These are phyloP conservation scores for Xylaria palmicola DNA, from an alignment of 495 filamentous ascomycete species.

Conservation along the genomic window DNA sequence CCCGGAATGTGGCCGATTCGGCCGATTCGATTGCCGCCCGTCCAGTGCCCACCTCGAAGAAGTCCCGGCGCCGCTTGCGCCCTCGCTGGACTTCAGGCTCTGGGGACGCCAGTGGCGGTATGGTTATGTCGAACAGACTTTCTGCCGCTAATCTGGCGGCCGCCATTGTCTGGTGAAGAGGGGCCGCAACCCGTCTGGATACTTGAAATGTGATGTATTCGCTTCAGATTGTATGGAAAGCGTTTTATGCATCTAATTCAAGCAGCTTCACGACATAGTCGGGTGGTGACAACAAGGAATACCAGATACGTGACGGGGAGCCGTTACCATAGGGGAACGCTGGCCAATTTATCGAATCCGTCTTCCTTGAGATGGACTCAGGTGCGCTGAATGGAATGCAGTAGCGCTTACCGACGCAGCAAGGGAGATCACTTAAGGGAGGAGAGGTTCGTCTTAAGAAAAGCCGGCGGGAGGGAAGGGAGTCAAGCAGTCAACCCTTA, in stretches of 20 bases:
- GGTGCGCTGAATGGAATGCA: not conserved
- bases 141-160: constrained; percentile 18
- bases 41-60: constrained; percentile 18
- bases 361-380: not conserved
- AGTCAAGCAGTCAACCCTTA: constrained; percentile 6
- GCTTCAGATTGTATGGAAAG: not conserved
- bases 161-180: not conserved
- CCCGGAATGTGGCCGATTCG: constrained; percentile 40
- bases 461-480: not conserved
- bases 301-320: not conserved
- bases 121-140: constrained; percentile 24
- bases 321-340: not conserved
- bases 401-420: not conserved
- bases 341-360: not conserved
- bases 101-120: constrained; percentile 26
- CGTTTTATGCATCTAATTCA: not conserved
- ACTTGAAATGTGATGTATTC: not conserved
- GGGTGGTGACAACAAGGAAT: not conserved
- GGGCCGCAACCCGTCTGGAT: too few relatives aligned
- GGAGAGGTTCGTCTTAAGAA: not conserved
- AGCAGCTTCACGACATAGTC: not conserved
- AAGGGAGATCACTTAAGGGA: constrained; percentile 1
- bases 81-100: constrained; percentile 36
- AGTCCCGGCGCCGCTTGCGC: constrained; percentile 34
- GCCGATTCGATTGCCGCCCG: constrained; percentile 26